Conservation (phyloP, 495 filamentous ascomycete genomes). For the Xylaria grammica region DNA sequence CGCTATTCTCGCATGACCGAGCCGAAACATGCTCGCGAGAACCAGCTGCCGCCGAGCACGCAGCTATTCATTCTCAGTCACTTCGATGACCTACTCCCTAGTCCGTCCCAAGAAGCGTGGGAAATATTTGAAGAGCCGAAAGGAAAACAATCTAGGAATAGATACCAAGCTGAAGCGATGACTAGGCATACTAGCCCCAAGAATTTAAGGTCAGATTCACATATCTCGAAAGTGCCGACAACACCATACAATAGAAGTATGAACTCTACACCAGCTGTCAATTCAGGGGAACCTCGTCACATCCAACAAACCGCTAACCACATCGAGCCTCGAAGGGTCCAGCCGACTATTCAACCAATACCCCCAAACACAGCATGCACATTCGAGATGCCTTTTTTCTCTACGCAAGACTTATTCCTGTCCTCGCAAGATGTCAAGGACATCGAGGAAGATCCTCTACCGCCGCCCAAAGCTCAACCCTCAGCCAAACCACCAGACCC, state of each 20-base stretch:
- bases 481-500: not conserved
- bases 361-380: constrained; percentile 1
- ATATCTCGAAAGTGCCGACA: not conserved
- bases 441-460: constrained; percentile 37
- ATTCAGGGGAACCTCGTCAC: not conserved
- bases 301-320: not conserved
- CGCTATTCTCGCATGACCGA: not conserved
- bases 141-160: not conserved
- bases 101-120: constrained; percentile 50
- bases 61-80: constrained; percentile 52
- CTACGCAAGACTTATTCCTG: constrained; percentile 50
- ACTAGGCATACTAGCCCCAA: not conserved
- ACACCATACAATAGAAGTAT: not conserved
- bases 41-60: constrained; percentile 41
- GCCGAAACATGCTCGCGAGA: not conserved
- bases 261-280: not conserved
- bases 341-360: not conserved
- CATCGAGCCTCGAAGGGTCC: constrained; percentile 1
- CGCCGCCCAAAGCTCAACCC: constrained; percentile 16
- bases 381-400: constrained; percentile 42
- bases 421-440: constrained; percentile 56
- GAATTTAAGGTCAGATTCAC: not conserved
- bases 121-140: constrained; percentile 47
- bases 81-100: constrained; percentile 55
- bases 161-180: not conserved